These are phyloP conservation scores for Trichocomaceae sp. DNA, from an alignment of 2,329 filamentous ascomycete species.

Conservation along the genomic window DNA sequence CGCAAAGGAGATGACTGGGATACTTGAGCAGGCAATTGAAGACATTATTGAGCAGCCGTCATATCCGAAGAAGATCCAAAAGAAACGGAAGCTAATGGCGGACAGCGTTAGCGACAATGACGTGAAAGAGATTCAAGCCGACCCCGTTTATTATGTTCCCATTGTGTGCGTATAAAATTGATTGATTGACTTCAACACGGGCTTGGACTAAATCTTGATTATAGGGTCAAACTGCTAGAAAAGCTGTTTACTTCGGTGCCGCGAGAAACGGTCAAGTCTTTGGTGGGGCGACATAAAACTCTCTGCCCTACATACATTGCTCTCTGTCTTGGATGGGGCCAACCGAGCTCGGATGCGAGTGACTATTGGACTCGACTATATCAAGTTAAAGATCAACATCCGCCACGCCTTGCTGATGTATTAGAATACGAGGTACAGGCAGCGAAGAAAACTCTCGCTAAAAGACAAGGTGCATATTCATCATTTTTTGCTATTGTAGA, in stretches of 20 bases:
- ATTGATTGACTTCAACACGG: background rate
- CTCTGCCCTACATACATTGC: conserved; percentile 25
- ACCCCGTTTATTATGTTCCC: conserved; percentile 18
- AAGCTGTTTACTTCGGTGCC: conserved; percentile 35
- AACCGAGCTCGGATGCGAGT: conserved; percentile 9
- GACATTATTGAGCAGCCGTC: conserved; percentile 33
- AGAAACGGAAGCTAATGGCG: conserved; percentile 27
- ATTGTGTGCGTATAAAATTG: conserved; percentile 16
- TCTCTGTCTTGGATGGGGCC: conserved; percentile 22
- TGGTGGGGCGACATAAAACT: conserved; percentile 25
- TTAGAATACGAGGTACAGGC: conserved; percentile 22
- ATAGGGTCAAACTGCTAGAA: conserved; percentile 23
- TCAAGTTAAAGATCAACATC: background rate
- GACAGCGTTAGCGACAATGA: background rate
- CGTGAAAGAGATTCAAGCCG: background rate
- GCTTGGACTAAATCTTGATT: background rate
- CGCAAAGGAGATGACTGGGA: background rate
- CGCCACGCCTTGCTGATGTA: background rate
- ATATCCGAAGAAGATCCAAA: conserved; percentile 40
- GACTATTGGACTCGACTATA: conserved; percentile 6
- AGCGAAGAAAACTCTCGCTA: conserved; percentile 21
- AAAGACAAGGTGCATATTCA: conserved; percentile 15
- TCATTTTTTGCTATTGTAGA: background rate
- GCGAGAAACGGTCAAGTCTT: conserved; percentile 30
- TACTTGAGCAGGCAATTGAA: conserved; percentile 32